Conservation (phyloP, 1,284 basidiomycete species). For the Laetiporus sulphureus region DNA sequence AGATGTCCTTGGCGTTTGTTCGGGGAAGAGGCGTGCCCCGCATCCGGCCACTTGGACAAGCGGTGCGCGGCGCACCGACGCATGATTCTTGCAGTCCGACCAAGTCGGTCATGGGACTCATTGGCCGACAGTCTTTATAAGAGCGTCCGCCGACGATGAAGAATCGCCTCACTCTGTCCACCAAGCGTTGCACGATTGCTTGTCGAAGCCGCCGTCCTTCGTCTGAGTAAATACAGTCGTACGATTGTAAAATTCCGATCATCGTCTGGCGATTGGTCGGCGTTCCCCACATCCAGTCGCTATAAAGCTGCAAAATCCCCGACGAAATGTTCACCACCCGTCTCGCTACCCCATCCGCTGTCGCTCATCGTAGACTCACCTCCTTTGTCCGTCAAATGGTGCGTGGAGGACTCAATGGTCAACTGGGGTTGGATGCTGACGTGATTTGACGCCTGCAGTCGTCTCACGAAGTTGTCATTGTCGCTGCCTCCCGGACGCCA, state of each 20-base stretch:
- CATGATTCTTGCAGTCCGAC: neutral
- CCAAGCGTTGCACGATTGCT: neutral
- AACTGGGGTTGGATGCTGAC: too few relatives aligned
- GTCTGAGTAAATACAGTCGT: constrained; percentile 12
- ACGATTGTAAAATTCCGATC: constrained; percentile 17
- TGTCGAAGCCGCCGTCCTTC: neutral
- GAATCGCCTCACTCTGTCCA: constrained; percentile 4
- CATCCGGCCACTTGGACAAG: neutral
- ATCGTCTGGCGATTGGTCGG: constrained; percentile 19
- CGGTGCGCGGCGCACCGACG: too few relatives aligned
- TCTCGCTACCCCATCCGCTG: constrained; percentile 30
- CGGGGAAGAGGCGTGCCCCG: too few relatives aligned
- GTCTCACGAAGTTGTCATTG: constrained; percentile 84
- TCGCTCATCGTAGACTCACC: constrained; percentile 29
- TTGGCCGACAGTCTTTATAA: neutral
- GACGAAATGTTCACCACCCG: constrained; percentile 31
- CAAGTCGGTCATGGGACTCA: neutral
- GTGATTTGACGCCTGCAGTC: constrained; percentile 16
- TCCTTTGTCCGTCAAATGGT: constrained; percentile 34
- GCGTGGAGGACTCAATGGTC: too few relatives aligned
- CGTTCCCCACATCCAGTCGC: constrained; percentile 13
- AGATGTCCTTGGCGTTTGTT: too few relatives aligned
- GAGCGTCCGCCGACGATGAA: neutral
- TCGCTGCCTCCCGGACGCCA: constrained; percentile 91
- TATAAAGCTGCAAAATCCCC: constrained; percentile 23